phyloP scores from a whole-genome alignment of 2,329 filamentous ascomycete genomes.

The Apiospora hydei region DNA sequence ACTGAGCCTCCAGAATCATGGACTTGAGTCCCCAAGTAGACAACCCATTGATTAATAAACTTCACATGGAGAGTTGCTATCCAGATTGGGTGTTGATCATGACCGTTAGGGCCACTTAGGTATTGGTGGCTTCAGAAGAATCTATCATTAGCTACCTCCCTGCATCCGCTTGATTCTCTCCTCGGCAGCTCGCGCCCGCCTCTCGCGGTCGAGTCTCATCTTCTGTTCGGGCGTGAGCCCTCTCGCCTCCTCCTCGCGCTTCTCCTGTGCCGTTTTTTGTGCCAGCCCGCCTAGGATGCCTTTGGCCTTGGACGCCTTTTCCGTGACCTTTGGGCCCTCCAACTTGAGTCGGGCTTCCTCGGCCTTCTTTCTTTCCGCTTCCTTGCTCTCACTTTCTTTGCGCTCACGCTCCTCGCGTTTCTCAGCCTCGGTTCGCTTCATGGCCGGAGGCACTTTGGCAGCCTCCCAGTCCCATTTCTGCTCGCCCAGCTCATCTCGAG shows the following conservation, averaged over 20 bases:
- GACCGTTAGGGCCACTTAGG: not conserved
- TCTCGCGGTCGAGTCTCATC: slow-evolving; percentile 83
- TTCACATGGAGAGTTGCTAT: not conserved
- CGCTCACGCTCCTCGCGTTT: slow-evolving; percentile 74
- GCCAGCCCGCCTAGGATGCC: slow-evolving; percentile 63
- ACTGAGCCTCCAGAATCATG: not conserved
- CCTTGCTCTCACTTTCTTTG: slow-evolving; percentile 70
- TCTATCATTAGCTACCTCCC: slow-evolving; percentile 40
- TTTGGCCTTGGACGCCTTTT: slow-evolving; percentile 50
- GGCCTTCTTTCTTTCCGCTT: slow-evolving; percentile 72
- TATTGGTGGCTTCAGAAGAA: not conserved
- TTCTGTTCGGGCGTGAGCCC: slow-evolving; percentile 90
- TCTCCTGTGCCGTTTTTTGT: slow-evolving; percentile 80
- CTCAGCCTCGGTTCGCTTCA: slow-evolving; percentile 77
- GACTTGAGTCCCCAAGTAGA: not conserved
- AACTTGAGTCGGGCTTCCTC: slow-evolving; percentile 77
- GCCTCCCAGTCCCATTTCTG: slow-evolving; percentile 78
- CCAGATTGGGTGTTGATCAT: not conserved
- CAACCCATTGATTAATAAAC: not conserved
- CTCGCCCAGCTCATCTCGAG: slow-evolving; percentile 83
- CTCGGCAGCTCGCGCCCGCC: slow-evolving; percentile 89
- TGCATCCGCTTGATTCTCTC: slow-evolving; percentile 79
- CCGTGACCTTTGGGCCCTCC: slow-evolving; percentile 66
- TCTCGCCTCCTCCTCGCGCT: slow-evolving; percentile 81
- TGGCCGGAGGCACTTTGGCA: slow-evolving; percentile 73